Evolutionary conservation across 176 grass and related monocot species (phyloP).

Genomic region (Carex littledalei): DNA sequence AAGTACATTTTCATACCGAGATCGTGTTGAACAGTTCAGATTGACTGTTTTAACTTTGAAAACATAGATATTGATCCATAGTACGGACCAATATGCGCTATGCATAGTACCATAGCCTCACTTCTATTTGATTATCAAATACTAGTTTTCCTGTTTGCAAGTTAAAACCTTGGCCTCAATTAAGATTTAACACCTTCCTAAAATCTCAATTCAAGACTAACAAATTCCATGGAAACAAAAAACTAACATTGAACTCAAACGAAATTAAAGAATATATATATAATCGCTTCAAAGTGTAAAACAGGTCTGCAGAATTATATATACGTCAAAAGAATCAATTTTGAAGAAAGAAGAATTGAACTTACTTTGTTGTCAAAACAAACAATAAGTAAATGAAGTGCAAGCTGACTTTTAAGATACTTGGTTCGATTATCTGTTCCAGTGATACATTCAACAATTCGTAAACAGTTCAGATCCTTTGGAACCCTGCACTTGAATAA

Average conservation of each 20-base stretch:
- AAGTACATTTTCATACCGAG: too few species aligned
- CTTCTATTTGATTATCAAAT: not conserved
- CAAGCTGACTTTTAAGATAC: slow-evolving; percentile 61
- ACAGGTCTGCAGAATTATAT: not conserved
- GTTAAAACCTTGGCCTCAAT: not conserved
- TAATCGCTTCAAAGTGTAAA: not conserved
- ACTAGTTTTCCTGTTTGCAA: not conserved
- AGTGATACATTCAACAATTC: slow-evolving; percentile 61
- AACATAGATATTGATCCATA: too few species aligned
- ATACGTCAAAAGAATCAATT: not conserved
- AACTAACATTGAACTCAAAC: not conserved
- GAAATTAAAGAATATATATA: not conserved
- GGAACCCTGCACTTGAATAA: slow-evolving; percentile 42
- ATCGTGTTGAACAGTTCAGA: too few species aligned
- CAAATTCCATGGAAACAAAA: not conserved
- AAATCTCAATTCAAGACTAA: not conserved
- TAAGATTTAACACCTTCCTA: not conserved
- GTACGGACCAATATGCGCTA: too few species aligned
- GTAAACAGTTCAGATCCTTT: slow-evolving; percentile 76
- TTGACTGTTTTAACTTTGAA: too few species aligned
- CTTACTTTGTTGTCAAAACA: slow-evolving; percentile 59
- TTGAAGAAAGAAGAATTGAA: slow-evolving; percentile 19
- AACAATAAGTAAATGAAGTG: slow-evolving; percentile 68
- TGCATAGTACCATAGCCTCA: too few species aligned
- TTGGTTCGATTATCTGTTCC: slow-evolving; percentile 44